A percentile compares a stretch with the other conserved stretches of the same genome.
These are phyloP conservation scores for Conoideocrella luteorostrata DNA, from an alignment of 2,329 filamentous ascomycete genomes.

Conservation along the genomic window DNA sequence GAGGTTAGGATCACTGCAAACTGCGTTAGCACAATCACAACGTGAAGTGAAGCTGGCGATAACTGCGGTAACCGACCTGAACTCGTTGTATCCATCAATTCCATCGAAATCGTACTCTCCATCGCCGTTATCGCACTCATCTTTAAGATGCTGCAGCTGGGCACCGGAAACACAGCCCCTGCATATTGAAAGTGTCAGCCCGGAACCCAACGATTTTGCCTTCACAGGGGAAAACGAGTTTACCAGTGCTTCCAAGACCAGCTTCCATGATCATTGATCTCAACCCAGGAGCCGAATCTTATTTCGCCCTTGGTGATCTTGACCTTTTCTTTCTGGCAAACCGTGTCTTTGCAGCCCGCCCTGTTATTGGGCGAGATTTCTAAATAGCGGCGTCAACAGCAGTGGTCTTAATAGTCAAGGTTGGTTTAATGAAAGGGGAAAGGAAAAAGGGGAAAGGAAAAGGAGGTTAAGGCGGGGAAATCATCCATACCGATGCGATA, in stretches of 20 bases:
- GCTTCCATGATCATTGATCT: constrained; percentile 51
- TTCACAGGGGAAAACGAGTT: too few species aligned
- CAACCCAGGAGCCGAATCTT: constrained; percentile 69
- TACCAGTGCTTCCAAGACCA: constrained; percentile 88
- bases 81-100: constrained; percentile 77
- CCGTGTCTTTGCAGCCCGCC: constrained; percentile 64
- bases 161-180: constrained; percentile 87
- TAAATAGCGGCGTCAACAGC: constrained; percentile 28
- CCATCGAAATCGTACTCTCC: constrained; percentile 53
- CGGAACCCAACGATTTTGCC: too few species aligned
- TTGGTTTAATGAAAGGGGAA: not conserved
- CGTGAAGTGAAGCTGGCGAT: not conserved
- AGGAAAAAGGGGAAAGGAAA: not conserved
- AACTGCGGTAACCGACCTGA: constrained; percentile 39
- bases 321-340: constrained; percentile 61
- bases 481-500: constrained; percentile 40
- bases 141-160: constrained; percentile 60
- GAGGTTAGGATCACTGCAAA: constrained; percentile 46
- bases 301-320: constrained; percentile 79
- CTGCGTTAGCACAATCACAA: not conserved
- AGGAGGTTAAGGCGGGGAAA: not conserved
- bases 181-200: not conserved
- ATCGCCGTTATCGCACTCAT: constrained; percentile 41
- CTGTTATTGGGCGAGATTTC: constrained; percentile 66
- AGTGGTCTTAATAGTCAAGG: not conserved